phyloP scores from a whole-genome alignment of 768 basidiomycete genomes.

The Rhizopogon vinicolor region DNA sequence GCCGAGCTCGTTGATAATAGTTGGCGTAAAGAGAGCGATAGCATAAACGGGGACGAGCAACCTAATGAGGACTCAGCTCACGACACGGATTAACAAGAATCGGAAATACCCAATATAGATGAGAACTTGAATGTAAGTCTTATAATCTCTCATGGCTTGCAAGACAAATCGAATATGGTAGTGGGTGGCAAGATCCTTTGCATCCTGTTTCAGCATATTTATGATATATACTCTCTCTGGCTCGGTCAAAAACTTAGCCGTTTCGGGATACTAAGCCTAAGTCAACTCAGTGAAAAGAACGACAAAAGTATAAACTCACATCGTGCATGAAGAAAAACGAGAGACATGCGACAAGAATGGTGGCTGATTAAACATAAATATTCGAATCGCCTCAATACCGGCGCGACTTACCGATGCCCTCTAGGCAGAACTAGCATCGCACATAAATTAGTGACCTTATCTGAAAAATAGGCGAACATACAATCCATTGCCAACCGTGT shows the following conservation, averaged over 20 bases:
- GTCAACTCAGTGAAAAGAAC: background rate
- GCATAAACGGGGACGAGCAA: constrained; percentile 43
- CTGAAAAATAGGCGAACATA: constrained; percentile 11
- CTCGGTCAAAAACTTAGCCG: constrained; percentile 49
- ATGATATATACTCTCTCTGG: constrained; percentile 36
- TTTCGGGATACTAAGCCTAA: constrained; percentile 45
- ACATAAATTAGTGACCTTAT: background rate
- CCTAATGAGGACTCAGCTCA: constrained; percentile 15
- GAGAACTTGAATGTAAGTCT: constrained; percentile 27
- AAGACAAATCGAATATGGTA: constrained; percentile 41
- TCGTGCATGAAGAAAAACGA: constrained; percentile 52
- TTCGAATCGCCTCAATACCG: background rate
- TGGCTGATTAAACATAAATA: constrained; percentile 10
- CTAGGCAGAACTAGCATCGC: constrained; percentile 23
- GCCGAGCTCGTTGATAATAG: constrained; percentile 46
- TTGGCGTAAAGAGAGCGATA: constrained; percentile 47
- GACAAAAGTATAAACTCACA: constrained; percentile 22
- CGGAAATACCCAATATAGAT: constrained; percentile 38
- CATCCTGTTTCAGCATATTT: constrained; percentile 39
- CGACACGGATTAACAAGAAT: constrained; percentile 1
- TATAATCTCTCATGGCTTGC: constrained; percentile 46
- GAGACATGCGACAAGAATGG: constrained; percentile 11
- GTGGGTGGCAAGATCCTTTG: constrained; percentile 40
- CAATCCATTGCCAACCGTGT: constrained; percentile 35
- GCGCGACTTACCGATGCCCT: constrained; percentile 19